A percentile compares a stretch with the other conserved stretches of the same genome.
Conservation (phyloP, 78 protist species). For the Speleostelium caveatum region DNA sequence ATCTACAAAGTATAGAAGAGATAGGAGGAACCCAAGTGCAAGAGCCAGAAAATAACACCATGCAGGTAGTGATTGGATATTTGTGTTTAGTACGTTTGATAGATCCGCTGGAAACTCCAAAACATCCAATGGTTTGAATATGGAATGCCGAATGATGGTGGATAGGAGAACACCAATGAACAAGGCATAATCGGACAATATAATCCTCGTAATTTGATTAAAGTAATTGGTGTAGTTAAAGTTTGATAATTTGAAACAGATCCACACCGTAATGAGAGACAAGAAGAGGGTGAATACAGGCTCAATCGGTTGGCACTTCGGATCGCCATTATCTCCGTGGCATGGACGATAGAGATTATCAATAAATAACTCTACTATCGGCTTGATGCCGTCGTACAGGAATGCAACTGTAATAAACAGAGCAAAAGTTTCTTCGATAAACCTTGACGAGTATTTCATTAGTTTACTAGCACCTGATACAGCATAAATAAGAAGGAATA, state of each 20-base stretch:
- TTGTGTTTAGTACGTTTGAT: neutral
- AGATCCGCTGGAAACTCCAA: neutral
- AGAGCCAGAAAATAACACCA: conserved; percentile 10
- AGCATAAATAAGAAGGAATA: neutral
- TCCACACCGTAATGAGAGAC: conserved; percentile 13
- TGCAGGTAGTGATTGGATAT: neutral
- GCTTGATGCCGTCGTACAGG: conserved; percentile 43
- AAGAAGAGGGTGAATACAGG: conserved; percentile 11
- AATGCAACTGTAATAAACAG: conserved; percentile 27
- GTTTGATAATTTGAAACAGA: conserved; percentile 28
- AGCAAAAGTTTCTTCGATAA: conserved; percentile 42
- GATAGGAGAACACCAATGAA: conserved; percentile 15
- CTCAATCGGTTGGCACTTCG: neutral
- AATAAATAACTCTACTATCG: conserved; percentile 4
- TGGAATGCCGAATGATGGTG: neutral
- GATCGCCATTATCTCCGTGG: too few relatives aligned
- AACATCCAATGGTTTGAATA: neutral
- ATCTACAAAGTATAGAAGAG: conserved; percentile 14
- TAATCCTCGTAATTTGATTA: neutral
- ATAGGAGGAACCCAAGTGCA: conserved; percentile 27
- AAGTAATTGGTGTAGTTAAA: neutral
- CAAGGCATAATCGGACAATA: conserved; percentile 37
- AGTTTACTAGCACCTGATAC: conserved; percentile 5
- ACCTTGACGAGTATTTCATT: conserved; percentile 33
- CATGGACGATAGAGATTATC: conserved; percentile 13